Conservation (phyloP, 345 rosid genomes). For the Chamaenerion angustifolium region DNA sequence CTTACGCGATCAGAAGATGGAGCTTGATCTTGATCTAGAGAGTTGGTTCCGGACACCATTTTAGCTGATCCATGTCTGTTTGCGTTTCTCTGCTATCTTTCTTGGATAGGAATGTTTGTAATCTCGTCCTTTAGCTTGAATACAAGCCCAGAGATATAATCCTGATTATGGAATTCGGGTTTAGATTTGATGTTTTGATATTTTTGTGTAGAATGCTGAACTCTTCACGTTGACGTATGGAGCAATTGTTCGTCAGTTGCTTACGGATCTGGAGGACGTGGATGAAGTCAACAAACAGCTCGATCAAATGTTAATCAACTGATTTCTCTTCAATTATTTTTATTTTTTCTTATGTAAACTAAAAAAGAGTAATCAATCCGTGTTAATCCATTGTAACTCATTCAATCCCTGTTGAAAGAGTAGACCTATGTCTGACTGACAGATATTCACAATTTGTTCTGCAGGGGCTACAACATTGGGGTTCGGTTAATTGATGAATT, state of each 20-base stretch:
- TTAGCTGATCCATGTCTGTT: no score
- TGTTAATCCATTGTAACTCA: no score
- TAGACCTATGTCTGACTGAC: background rate
- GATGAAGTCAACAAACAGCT: conserved; percentile 98
- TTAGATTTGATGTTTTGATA: conserved; percentile 1
- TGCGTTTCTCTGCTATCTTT: no score
- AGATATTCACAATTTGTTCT: conserved; percentile 6
- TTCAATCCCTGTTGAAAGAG: background rate
- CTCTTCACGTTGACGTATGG: conserved; percentile 85
- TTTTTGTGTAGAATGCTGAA: conserved; percentile 59
- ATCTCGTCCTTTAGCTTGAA: no score
- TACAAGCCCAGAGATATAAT: no score
- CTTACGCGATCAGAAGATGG: background rate
- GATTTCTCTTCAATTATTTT: background rate
- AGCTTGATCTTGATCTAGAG: background rate
- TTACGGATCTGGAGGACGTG: conserved; percentile 88
- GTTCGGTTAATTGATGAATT: conserved; percentile 82
- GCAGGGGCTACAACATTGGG: conserved; percentile 93
- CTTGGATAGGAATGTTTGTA: no score
- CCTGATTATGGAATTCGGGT: background rate
- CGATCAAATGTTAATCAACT: conserved; percentile 60
- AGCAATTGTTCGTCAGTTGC: conserved; percentile 79
- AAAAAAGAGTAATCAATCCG: background rate
- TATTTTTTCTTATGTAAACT: background rate
- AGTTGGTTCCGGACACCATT: no score